Conservation (phyloP, 2,329 filamentous ascomycete species). For the Botrytis elliptica region DNA sequence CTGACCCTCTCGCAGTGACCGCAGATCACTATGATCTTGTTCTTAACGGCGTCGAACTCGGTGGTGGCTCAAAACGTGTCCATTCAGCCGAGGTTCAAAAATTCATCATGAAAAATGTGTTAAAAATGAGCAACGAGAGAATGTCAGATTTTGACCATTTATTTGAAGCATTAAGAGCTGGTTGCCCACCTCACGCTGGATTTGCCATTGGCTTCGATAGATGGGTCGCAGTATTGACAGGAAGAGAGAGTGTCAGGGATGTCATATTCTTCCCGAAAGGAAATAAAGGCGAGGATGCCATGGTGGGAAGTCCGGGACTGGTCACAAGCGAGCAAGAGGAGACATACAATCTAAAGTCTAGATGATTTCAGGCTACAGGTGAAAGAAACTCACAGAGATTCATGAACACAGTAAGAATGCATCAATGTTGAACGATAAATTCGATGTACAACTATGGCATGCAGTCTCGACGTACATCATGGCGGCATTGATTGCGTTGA, state of each 20-base stretch:
- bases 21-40: conserved; percentile 96
- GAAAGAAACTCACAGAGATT: background rate
- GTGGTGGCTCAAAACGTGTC: conserved; percentile 89
- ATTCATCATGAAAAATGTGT: conserved; percentile 77
- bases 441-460: background rate
- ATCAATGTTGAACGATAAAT: background rate
- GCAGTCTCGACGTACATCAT: background rate
- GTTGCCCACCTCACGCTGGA: conserved; percentile 92
- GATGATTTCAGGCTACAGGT: background rate
- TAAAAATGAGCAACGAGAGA: conserved; percentile 49
- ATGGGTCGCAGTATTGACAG: conserved; percentile 75
- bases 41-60: conserved; percentile 90
- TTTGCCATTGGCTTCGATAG: conserved; percentile 92
- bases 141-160: conserved; percentile 77
- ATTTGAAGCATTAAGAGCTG: conserved; percentile 75
- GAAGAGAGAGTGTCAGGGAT: conserved; percentile 76
- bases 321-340: conserved; percentile 53
- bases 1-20: conserved; percentile 67
- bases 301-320: conserved; percentile 73
- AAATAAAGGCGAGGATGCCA: conserved; percentile 80
- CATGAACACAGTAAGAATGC: background rate
- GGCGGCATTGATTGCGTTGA: background rate
- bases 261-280: conserved; percentile 98
- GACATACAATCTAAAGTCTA: conserved; percentile 23
- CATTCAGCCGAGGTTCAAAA: conserved; percentile 81